Conservation (phyloP, 2,329 filamentous ascomycete genomes). For the Macrophomina pseudophaseolina region DNA sequence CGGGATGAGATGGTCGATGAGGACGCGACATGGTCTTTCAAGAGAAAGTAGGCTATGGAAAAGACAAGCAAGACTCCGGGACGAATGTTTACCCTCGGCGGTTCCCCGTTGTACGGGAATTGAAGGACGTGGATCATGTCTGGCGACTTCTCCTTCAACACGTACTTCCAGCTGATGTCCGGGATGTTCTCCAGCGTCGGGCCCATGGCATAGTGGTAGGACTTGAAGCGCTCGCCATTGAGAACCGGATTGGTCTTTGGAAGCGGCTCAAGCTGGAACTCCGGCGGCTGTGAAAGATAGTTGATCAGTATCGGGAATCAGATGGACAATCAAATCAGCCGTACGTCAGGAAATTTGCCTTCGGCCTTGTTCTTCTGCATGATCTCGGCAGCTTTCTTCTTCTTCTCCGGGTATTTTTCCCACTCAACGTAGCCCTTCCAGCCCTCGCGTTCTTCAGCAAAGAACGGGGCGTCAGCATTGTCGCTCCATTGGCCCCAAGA, state of each 20-base stretch:
- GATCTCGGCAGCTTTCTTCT: constrained; percentile 62
- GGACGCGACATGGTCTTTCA: no score
- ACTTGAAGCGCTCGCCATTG: constrained; percentile 53
- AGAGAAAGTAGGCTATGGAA: no score
- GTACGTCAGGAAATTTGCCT: constrained; percentile 31
- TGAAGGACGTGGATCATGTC: constrained; percentile 56
- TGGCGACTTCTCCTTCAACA: constrained; percentile 50
- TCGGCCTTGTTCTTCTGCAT: constrained; percentile 56
- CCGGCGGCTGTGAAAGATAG: constrained; percentile 40
- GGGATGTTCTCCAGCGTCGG: constrained; percentile 51
- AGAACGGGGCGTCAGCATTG: constrained; percentile 31
- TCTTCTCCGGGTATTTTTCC: constrained; percentile 73
- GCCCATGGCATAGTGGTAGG: constrained; percentile 53
- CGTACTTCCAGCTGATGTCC: constrained; percentile 58
- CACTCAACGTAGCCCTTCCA: constrained; percentile 69
- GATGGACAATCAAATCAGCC: no score
- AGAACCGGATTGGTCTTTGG: constrained; percentile 52
- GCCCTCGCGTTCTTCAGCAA: constrained; percentile 51
- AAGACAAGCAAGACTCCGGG: no score
- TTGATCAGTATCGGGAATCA: not conserved
- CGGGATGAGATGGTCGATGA: no score
- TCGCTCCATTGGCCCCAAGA: not conserved
- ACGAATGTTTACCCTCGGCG: constrained; percentile 37
- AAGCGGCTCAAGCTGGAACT: constrained; percentile 50
- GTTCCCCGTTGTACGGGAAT: constrained; percentile 56